Evolutionary conservation across 129 eudicot genomes (phyloP).

Genomic region (Flaveria bidentis): DNA sequence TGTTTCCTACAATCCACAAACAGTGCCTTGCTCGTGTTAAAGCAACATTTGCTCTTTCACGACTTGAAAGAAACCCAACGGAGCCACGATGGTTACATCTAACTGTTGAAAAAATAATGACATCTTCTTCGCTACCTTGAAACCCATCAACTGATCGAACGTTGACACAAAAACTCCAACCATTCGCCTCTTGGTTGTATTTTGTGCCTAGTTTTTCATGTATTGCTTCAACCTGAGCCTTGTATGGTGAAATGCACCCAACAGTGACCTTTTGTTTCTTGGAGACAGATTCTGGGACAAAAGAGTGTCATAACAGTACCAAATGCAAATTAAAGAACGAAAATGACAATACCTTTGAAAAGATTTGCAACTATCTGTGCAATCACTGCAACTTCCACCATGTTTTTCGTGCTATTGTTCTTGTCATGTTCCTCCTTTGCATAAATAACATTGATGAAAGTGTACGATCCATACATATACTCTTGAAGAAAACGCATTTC

Average conservation of each 20-base stretch:
- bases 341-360: conserved; percentile 38
- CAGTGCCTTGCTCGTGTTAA: too few relatives aligned
- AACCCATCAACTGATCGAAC: too few relatives aligned
- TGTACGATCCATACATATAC: conserved; percentile 51
- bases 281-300: conserved; percentile 31
- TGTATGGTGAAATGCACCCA: conserved; percentile 42
- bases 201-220: conserved; percentile 42
- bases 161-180: too few relatives aligned
- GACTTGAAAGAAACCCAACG: too few relatives aligned
- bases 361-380: conserved; percentile 42
- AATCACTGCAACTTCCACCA: conserved; percentile 53
- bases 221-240: conserved; percentile 43
- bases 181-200: conserved; percentile 40
- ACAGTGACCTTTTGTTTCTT: conserved; percentile 33
- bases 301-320: neutral
- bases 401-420: conserved; percentile 43
- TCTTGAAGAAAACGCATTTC: conserved; percentile 37
- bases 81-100: too few relatives aligned
- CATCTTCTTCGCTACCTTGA: too few relatives aligned
- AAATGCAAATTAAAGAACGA: conserved; percentile 14
- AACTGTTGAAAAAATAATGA: too few relatives aligned
- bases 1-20: too few relatives aligned
- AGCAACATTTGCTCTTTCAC: too few relatives aligned
- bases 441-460: conserved; percentile 49
- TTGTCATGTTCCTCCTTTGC: conserved; percentile 48